Base-by-base conservation (phyloP, 805 yeast genomes). In the Candida schatavii region DNA sequence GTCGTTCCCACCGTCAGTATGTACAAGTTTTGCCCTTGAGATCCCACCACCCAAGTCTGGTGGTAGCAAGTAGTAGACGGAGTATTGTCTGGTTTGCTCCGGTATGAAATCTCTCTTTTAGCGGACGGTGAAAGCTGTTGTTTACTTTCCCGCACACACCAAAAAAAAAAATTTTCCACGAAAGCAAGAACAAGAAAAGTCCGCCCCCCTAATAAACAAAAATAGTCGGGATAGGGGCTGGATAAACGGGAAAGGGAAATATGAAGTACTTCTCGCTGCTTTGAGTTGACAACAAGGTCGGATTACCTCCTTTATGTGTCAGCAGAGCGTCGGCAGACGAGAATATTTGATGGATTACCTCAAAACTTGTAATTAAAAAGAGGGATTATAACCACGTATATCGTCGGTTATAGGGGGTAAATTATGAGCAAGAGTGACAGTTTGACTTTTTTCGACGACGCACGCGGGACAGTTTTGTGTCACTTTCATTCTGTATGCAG, bases 91-190 rank as follows among this genome's bases (percentile, higher is more conserved):
- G n/a, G n/a, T n/a, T n/a, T n/a, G n/a, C n/a, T n/a, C n/a, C n/a
- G n/a, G n/a, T n/a, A n/a, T n/a, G n/a, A n/a, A n/a, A n/a, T n/a
- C n/a, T n/a, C n/a, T n/a, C n/a, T n/a, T n/a, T n/a, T n/a, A n/a
- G n/a, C n/a, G n/a, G n/a, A n/a, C n/a, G n/a, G n/a, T n/a, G n/a
- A n/a, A n/a, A n/a, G n/a, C 35, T 22, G 20, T 31, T 31, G 35
- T 31, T 31, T 31, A 31, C 19, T 31, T 31, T 31, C 18, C 18
- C 15, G n/a, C 32, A 14, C 32, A 31, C 15, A 29, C 18, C 10
- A 29, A 29, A 29, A 29, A 31, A 31, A 31, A 31, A 17, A 31
- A 7, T 31, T 31, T 31, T 31, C 21, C 35, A 31, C 15, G 4
- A 7, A 31, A 31, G 35, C 15, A 31, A 31, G 9, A 31, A 17